These are phyloP conservation scores for Calonectria crousiana DNA, from an alignment of 2,329 filamentous ascomycete species.

Conservation along the genomic window DNA sequence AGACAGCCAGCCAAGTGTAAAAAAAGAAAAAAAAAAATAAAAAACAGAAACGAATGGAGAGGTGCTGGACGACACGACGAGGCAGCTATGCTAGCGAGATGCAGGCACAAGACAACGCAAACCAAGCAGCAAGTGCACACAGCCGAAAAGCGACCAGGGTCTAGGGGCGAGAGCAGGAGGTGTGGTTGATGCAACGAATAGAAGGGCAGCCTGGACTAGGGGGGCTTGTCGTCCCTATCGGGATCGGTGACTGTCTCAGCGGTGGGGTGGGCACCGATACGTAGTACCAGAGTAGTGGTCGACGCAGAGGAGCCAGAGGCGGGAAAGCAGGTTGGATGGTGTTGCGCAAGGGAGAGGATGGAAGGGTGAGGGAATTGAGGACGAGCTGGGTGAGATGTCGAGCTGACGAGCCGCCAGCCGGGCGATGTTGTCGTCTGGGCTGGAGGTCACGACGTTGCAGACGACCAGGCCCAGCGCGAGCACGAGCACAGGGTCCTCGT, in stretches of 20 bases:
- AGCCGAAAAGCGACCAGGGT: constrained; percentile 23
- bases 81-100: constrained; percentile 35
- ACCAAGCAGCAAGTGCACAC: constrained; percentile 26
- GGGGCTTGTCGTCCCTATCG: constrained; percentile 19
- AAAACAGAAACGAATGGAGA: constrained; percentile 2
- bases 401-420: background rate
- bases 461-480: constrained; percentile 21
- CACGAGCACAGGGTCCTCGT: constrained; percentile 38
- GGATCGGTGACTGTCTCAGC: constrained; percentile 17
- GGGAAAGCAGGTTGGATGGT: background rate
- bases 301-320: background rate
- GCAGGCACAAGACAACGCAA: constrained; percentile 32
- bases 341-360: background rate
- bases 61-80: constrained; percentile 22
- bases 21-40: constrained; percentile 20
- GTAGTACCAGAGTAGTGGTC: constrained; percentile 17
- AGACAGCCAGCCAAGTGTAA: constrained; percentile 34
- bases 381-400: background rate
- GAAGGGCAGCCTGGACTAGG: constrained; percentile 3
- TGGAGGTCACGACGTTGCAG: constrained; percentile 36
- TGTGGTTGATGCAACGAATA: constrained; percentile 23
- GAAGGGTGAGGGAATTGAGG: constrained; percentile 12
- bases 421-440: constrained; percentile 15
- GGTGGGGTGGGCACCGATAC: constrained; percentile 3
- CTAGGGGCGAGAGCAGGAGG: constrained; percentile 3